Evolutionary conservation across 2,329 filamentous ascomycete species (phyloP), one percentile per base, ranked within the genome.

Genomic region (Daldinia sp.): DNA sequence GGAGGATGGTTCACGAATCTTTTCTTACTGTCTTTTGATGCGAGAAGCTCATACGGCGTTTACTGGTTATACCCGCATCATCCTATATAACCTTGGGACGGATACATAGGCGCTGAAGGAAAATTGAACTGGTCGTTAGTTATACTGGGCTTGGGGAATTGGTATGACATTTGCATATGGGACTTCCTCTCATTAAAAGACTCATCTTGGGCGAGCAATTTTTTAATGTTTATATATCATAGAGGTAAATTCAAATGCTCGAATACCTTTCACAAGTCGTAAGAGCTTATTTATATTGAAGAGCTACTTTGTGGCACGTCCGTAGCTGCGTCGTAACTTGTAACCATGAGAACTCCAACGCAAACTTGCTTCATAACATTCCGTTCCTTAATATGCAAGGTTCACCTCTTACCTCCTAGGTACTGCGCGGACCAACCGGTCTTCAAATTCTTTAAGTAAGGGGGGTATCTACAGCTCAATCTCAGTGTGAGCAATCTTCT

Each of bases 401-500:
- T 20, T 20, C 41, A 39, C 12, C 12, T 39, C 3, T 42, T 42
- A 7, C 18, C n/a, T 26, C 28, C 54, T 37, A 13, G 20, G 18
- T 13, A 39, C 28, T 13, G 13, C 28, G 28, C 5, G 23, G 23
- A 50, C n/a, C n/a, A 20, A n/a, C 28, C 10, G 9, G 10, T 35
- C 33, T 48, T 7, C 53, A 33, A 6, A 37, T 41, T 37, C 30
- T 33, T 13, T 15, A 13, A 20, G 6, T 35, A 9, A 6, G 6
- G 33, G 20, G 6, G 13, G 26, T 42, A 1, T 12, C 44, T 66
- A 68, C 15, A 12, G 20, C n/a, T 63, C 66, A 39, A 65, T 60
- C 54, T 66, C 66, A 2, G 65, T 50, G 48, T 61, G 41, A 0
- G 13, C 60, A n/a, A 55, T 71, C 60, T 73, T 76, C 67, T 78